Evolutionary conservation across 257 asterid species (phyloP).

Genomic region (Ilex aquifolium): DNA sequence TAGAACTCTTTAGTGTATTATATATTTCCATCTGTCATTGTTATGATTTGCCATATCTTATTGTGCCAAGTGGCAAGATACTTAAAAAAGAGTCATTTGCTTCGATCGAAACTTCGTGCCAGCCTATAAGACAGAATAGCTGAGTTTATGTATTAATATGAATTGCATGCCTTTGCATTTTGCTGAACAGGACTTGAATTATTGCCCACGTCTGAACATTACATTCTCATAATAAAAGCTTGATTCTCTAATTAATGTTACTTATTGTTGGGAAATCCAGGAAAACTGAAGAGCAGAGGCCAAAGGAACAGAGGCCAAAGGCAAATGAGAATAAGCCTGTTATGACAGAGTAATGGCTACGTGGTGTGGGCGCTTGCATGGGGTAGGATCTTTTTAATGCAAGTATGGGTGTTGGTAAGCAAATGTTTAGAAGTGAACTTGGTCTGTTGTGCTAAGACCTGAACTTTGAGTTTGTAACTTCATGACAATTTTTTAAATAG

Average conservation of each 20-base stretch:
- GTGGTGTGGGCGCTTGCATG: slow-evolving; percentile 9
- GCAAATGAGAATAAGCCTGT: slow-evolving; percentile 93
- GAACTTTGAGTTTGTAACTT: not conserved
- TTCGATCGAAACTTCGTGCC: too few species aligned
- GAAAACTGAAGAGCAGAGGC: slow-evolving; percentile 96
- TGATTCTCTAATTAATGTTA: not conserved
- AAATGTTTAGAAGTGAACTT: not conserved
- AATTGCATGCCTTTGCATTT: too few species aligned
- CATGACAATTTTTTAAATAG: not conserved
- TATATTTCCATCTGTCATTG: too few species aligned
- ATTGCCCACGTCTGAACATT: not conserved
- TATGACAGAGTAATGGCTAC: slow-evolving; percentile 60
- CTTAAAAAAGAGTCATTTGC: too few species aligned
- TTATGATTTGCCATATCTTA: too few species aligned
- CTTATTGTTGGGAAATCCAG: slow-evolving; percentile 21
- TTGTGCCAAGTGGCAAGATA: too few species aligned
- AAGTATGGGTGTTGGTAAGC: slow-evolving; percentile 6
- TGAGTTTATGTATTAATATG: too few species aligned
- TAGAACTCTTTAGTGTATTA: too few species aligned
- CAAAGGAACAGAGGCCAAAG: slow-evolving; percentile 90
- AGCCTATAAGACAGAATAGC: too few species aligned
- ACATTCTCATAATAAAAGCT: not conserved
- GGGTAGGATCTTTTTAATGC: slow-evolving; percentile 7
- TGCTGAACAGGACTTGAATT: too few species aligned
- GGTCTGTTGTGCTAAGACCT: not conserved